Conservation (phyloP, 305 asterid genomes). For the Fraxinus greggii region DNA sequence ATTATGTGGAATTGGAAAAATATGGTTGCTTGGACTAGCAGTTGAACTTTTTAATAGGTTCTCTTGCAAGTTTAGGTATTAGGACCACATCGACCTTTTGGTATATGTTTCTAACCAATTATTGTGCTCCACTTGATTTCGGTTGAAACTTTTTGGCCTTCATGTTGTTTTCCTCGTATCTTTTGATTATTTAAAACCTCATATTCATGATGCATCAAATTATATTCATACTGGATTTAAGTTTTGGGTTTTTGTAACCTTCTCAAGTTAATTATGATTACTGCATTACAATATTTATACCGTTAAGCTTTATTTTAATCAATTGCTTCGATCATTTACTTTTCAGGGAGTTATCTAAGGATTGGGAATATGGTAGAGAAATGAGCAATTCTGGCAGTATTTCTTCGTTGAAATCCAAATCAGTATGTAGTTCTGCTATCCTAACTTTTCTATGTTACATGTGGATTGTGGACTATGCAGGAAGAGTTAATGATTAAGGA, state of each 20-base stretch:
- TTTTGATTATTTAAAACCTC: not conserved
- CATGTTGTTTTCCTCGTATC: not conserved
- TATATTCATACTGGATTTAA: not conserved
- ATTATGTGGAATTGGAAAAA: not conserved
- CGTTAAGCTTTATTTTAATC: not conserved
- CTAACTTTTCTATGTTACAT: conserved; percentile 19
- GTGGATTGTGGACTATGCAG: conserved; percentile 21
- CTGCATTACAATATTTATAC: not conserved
- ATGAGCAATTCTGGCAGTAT: conserved; percentile 59
- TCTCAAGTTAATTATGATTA: not conserved
- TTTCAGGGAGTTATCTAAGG: conserved; percentile 52
- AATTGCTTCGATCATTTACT: not conserved
- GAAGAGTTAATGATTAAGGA: conserved; percentile 23
- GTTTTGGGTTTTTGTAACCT: not conserved
- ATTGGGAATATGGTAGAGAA: conserved; percentile 67
- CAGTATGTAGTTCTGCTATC: conserved; percentile 63
- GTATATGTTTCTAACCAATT: not conserved
- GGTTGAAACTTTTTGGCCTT: not conserved
- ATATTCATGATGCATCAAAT: not conserved
- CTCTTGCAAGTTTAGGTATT: not conserved
- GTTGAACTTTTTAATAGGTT: not conserved
- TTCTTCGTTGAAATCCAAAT: conserved; percentile 60
- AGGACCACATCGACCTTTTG: not conserved
- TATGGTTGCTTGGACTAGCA: not conserved
- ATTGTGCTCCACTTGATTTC: not conserved